Evolutionary conservation across 2,329 filamentous ascomycete genomes (phyloP).

Genomic region (Aureobasidium sp.): DNA sequence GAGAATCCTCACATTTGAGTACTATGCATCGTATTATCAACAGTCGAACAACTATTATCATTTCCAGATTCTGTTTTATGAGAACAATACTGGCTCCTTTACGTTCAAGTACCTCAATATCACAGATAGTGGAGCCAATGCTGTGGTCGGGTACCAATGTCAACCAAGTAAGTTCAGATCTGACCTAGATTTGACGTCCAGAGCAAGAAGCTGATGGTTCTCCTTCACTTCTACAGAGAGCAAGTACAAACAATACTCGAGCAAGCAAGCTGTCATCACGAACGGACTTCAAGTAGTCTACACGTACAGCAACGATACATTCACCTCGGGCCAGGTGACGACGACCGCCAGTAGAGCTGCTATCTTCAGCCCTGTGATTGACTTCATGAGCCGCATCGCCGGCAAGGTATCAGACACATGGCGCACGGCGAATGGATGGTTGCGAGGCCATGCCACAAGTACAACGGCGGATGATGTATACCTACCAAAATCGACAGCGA

Average conservation of each 20-base stretch:
- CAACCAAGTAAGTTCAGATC: neutral
- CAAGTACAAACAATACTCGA: conserved; percentile 15
- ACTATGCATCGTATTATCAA: conserved; percentile 15
- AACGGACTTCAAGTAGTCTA: conserved; percentile 11
- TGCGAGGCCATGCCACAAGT: neutral
- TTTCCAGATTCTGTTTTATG: conserved; percentile 16
- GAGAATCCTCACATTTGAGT: conserved; percentile 18
- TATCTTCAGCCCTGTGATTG: neutral
- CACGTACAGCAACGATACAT: neutral
- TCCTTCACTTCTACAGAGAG: neutral
- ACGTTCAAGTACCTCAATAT: conserved; percentile 18
- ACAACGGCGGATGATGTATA: neutral
- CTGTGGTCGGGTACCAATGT: conserved; percentile 17
- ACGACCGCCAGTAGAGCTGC: neutral
- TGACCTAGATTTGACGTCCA: neutral
- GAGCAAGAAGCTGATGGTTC: neutral
- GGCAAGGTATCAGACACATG: neutral
- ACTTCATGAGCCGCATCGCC: neutral
- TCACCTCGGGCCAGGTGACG: neutral
- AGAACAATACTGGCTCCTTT: conserved; percentile 1
- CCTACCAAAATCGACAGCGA: neutral
- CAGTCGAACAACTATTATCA: conserved; percentile 19
- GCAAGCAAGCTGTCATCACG: conserved; percentile 15
- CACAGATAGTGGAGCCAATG: conserved; percentile 11
- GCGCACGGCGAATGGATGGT: neutral